Base-by-base conservation (phyloP, 208 protist genomes). In the Wallacemonas rigidus region DNA sequence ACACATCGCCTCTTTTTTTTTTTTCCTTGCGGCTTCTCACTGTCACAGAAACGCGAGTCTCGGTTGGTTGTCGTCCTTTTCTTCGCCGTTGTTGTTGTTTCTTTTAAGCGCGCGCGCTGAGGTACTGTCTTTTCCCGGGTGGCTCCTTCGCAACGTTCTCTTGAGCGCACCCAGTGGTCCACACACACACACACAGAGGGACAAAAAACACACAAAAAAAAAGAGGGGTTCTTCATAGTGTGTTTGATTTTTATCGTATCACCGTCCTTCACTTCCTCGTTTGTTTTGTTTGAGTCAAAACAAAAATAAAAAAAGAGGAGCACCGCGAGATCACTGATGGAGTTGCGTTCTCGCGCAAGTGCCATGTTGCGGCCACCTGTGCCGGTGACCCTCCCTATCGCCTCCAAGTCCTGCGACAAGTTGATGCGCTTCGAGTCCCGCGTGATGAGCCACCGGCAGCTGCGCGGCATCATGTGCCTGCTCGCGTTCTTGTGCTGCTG, bases 391-490 rank as follows among this genome's bases (percentile, higher is more conserved):
- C 72, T 83, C 54, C 76, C 81, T 12, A 44, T 62, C 36, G 64
- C 73, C 6, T 78, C 70, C 44, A 67, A 60, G 39, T 62, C 51
- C 58, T 82, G 74, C 8, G 47, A 71, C 40, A 65, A 65, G 15
- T 68, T 92, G 35, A 45, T 72, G n/a, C 75, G 75, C n/a, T 64
- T 87, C n/a, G 87, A 92, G 69, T 65, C 75, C 53, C 67, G 75
- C 53, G 54, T 74, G 1, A 51, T 67, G 51, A 83, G 71, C 12
- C 83, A 85, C 63, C 75, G 71, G n/a, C 87, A 73, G 76, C 54
- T 92, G 9, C 81, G 87, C 41, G 83, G 83, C 8, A 72, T 79
- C 36, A 85, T 87, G 87, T 82, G 83, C 44, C 79, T 85, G 39
- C 75, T 89, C 4, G 81, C 78, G 57, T 75, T 89, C 68, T 45